Conservation (phyloP, 2,329 filamentous ascomycete species). For the Paraphoma chrysanthemicola region DNA sequence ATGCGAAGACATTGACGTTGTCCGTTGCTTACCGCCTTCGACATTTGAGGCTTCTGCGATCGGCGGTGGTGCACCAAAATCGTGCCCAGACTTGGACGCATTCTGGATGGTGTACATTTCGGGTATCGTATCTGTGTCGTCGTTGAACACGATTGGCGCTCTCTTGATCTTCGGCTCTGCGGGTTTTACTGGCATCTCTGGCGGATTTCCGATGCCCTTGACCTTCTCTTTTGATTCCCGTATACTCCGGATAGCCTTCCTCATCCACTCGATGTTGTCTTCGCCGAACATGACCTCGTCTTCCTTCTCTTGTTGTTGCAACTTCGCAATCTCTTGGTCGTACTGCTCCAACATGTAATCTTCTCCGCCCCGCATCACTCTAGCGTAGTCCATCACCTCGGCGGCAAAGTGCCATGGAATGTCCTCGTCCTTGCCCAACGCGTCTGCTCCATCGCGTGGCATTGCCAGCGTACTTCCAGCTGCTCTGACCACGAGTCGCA, state of each 20-base stretch:
- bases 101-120: constrained; percentile 61
- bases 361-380: constrained; percentile 92
- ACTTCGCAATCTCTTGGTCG: constrained; percentile 76
- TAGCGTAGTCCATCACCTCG: constrained; percentile 91
- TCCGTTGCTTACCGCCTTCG: constrained; percentile 21
- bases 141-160: constrained; percentile 58
- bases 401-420: constrained; percentile 95
- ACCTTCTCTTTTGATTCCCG: constrained; percentile 78
- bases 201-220: constrained; percentile 70
- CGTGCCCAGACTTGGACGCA: constrained; percentile 54
- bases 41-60: constrained; percentile 8
- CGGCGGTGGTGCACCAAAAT: constrained; percentile 32
- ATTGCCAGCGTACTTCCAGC: constrained; percentile 85
- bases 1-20: constrained; percentile 39
- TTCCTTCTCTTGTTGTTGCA: constrained; percentile 80
- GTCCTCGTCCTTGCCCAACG: constrained; percentile 72
- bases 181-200: constrained; percentile 59
- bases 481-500: constrained; percentile 83
- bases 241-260: constrained; percentile 79
- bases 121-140: constrained; percentile 54
- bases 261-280: constrained; percentile 84
- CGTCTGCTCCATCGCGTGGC: constrained; percentile 80
- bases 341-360: constrained; percentile 86
- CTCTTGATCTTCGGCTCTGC: constrained; percentile 56
- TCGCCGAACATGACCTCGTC: constrained; percentile 93